phyloP scores from a whole-genome alignment of 208 protist species.

The Naegleria fowleri region DNA sequence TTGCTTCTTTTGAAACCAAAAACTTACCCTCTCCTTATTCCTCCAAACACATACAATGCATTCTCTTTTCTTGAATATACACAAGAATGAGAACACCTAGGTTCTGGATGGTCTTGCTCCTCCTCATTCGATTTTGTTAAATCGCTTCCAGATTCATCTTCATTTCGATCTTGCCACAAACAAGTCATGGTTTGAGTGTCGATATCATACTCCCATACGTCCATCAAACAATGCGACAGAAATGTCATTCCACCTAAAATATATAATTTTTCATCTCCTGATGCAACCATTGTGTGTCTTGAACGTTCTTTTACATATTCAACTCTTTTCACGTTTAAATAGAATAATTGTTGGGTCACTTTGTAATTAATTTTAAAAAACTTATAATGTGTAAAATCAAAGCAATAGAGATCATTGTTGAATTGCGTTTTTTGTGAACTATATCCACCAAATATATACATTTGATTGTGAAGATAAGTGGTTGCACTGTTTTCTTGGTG shows the following conservation, averaged over 20 bases:
- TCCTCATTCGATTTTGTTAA: too few relatives aligned
- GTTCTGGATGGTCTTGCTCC: not conserved
- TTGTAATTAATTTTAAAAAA: not conserved
- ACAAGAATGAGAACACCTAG: not conserved
- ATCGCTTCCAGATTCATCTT: not conserved
- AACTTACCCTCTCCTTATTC: not conserved
- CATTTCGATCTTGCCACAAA: not conserved
- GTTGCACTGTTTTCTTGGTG: not conserved
- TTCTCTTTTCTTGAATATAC: not conserved
- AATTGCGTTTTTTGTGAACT: not conserved
- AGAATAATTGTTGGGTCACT: too few relatives aligned
- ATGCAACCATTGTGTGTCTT: not conserved
- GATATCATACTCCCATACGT: not conserved
- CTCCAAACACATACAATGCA: not conserved
- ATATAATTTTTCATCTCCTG: not conserved
- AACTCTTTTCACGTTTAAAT: not conserved
- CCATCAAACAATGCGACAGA: not conserved
- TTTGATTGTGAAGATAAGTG: not conserved
- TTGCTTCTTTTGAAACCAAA: too few relatives aligned
- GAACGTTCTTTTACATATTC: not conserved
- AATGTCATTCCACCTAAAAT: not conserved
- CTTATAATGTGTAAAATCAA: not conserved
- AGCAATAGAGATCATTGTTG: not conserved
- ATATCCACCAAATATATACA: not conserved
- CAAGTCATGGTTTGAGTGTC: not conserved